Evolutionary conservation across 2,329 filamentous ascomycete genomes (phyloP), one percentile per base, ranked within the genome.

Genomic region (Trichoderma breve): DNA sequence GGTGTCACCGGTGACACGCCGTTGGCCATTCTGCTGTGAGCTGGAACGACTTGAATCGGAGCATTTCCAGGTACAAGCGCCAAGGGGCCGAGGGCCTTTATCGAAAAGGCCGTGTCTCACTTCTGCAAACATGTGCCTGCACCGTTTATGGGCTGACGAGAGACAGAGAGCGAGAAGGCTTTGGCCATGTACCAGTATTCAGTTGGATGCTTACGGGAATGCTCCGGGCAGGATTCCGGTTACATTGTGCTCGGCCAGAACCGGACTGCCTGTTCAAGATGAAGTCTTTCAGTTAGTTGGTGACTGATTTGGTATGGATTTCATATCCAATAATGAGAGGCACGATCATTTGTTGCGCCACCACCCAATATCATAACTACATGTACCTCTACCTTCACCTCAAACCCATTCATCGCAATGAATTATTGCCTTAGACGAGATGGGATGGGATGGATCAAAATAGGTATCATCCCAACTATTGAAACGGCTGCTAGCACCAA

Each of bases 181-280:
- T 53, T 53, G 47, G 2, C n/a, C 47, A 14, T 14, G 47, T 7
- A 39, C 14, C 6, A 39, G 14, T 53, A 14, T 58, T 18, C 15
- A 32, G 28, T 21, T 58, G 28, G 26, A n/a, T 32, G 28, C 55
- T 21, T 30, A 11, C 24, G 15, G 28, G 47, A 28, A 28, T 14
- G 51, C 21, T 6, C 18, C 30, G 24, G 53, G n/a, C 57, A 62
- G 28, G 21, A 61, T 60, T 28, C 7, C 39, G 24, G 57, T 62
- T 36, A 32, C 67, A 62, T 53, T 36, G 28, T 47, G n/a, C 14
- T 70, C 57, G 57, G 67, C 30, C 53, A 70, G 67, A 28, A 24
- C 67, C 67, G 57, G 67, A 39, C 67, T 70, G 67, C 67, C 67
- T 34, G 26, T 57, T 68, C 34, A 26, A 30, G 34, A 5, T 24